These are phyloP conservation scores for Saccharomyces hybrid DNA, from an alignment of 1,139 yeast genomes.

Conservation along the genomic window DNA sequence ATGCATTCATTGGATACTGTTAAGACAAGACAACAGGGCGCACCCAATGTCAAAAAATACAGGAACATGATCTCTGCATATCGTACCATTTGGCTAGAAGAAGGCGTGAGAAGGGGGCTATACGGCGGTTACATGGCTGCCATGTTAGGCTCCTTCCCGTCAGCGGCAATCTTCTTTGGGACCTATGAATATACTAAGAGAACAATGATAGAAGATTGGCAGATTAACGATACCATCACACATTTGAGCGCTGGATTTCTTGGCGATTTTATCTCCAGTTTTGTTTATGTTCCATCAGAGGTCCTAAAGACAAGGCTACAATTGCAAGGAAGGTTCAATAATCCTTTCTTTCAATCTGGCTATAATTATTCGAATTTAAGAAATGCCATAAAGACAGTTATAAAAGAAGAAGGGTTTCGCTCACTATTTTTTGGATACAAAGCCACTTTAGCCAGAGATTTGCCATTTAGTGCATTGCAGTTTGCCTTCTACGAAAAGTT, in stretches of 20 bases:
- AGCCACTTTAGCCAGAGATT: slow-evolving; percentile 83
- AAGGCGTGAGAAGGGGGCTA: slow-evolving; percentile 77
- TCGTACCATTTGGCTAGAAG: slow-evolving; percentile 62
- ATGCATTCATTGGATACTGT: slow-evolving; percentile 97
- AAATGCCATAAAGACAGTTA: slow-evolving; percentile 62
- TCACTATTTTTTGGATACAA: slow-evolving; percentile 86
- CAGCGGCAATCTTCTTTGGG: slow-evolving; percentile 87
- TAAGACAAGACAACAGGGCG: slow-evolving; percentile 94
- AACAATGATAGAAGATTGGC: slow-evolving; percentile 51
- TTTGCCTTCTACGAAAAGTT: slow-evolving; percentile 92
- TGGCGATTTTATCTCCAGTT: slow-evolving; percentile 84
- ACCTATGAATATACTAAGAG: slow-evolving; percentile 82
- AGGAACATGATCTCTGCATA: slow-evolving; percentile 64
- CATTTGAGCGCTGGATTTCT: slow-evolving; percentile 80
- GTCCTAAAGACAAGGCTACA: slow-evolving; percentile 91
- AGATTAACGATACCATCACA: slow-evolving; percentile 70
- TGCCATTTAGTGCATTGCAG: slow-evolving; percentile 93
- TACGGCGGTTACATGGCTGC: slow-evolving; percentile 94
- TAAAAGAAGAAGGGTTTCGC: slow-evolving; percentile 59
- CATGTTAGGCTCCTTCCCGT: slow-evolving; percentile 82
- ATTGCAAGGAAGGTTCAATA: slow-evolving; percentile 80
- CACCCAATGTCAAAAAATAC: slow-evolving; percentile 62
- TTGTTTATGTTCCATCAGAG: slow-evolving; percentile 96
- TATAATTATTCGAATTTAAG: slow-evolving; percentile 71
- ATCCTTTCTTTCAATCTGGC: slow-evolving; percentile 71